These are phyloP conservation scores for Nyssa sinensis DNA, from an alignment of 148 eudicot genomes.

Conservation along the genomic window DNA sequence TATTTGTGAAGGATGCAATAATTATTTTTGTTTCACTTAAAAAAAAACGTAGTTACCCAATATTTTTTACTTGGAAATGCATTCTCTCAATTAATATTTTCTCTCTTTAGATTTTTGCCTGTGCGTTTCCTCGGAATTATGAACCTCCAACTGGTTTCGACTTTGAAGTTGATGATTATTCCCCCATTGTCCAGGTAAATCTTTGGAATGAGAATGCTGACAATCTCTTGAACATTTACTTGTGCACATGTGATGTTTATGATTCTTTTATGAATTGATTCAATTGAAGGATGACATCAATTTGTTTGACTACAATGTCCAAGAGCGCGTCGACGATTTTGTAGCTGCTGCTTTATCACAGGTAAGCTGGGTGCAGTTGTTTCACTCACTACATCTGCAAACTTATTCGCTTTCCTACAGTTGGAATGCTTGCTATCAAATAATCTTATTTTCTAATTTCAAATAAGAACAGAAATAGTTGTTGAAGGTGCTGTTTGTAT, in stretches of 20 bases:
- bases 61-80: slow-evolving; percentile 3
- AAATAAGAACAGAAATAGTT: too few species aligned
- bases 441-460: too few species aligned
- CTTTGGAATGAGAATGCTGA: background rate
- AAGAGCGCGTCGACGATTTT: slow-evolving; percentile 81
- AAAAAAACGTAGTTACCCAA: background rate
- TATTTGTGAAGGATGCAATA: too few species aligned
- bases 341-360: slow-evolving; percentile 86
- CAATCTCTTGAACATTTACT: background rate
- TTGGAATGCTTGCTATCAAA: background rate
- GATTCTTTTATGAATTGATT: slow-evolving; percentile 15
- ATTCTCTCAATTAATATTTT: background rate
- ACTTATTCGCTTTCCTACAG: background rate
- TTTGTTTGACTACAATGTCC: slow-evolving; percentile 94
- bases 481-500: too few species aligned
- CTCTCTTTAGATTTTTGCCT: slow-evolving; percentile 71
- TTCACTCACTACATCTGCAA: background rate
- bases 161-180: slow-evolving; percentile 75
- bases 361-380: slow-evolving; percentile 39
- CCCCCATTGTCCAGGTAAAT: slow-evolving; percentile 78
- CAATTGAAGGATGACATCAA: slow-evolving; percentile 84
- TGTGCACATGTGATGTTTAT: slow-evolving; percentile 5
- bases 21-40: too few species aligned
- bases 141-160: slow-evolving; percentile 82
- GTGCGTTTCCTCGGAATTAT: slow-evolving; percentile 75